Base-by-base conservation (phyloP, 164 flowering plant genomes). In the Macadamia tetraphylla region DNA sequence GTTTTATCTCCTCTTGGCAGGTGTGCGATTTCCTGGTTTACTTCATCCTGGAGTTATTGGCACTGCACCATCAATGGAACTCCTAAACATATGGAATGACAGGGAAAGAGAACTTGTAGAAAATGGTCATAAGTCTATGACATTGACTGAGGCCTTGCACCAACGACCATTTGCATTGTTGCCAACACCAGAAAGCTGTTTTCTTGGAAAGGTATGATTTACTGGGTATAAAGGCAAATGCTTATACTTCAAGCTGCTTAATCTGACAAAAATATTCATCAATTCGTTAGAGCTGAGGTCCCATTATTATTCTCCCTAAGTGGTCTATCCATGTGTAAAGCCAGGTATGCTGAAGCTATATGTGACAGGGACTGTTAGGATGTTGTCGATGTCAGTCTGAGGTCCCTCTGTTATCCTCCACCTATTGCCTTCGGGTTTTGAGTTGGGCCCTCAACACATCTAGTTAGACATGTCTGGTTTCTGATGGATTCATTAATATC, bases 1-100 rank as follows among this genome's bases (percentile, higher is more conserved):
- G 6, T 43, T 9, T 43, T 43, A 43, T 5, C 9, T 43, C 6
- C 63, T 59, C 42, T 48, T 71, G 8, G 9, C 75, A 92, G 97
- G 98, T 14, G 97, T 92, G 9, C 70, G 97, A 64, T 94, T 94
- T 78, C 92, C 95, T 2, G 97, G 98, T 53, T 72, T 94, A 74
- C 87, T 87, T 62, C 98, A 92, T 77, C 97, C 97, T n/a, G 97
- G 98, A 56, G 70, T 92, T 76, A 79, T 94, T 65, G 95, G 97
- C 69, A 94, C 97, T 70, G 95, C 97, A 23, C 97, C 98, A 67
- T 94, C 98, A 60, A 85, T 73, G 84, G 97, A 92, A 71, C 90
- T 91, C 63, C 78, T 94, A 55, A 75, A 77, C 12, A 87, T 91
- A 77, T 93, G 98, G 98, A 93, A 89, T 64, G 82, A 86, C 66